These are phyloP conservation scores for Aspergillus proliferans DNA, from an alignment of 2,329 filamentous ascomycete species.

Conservation along the genomic window DNA sequence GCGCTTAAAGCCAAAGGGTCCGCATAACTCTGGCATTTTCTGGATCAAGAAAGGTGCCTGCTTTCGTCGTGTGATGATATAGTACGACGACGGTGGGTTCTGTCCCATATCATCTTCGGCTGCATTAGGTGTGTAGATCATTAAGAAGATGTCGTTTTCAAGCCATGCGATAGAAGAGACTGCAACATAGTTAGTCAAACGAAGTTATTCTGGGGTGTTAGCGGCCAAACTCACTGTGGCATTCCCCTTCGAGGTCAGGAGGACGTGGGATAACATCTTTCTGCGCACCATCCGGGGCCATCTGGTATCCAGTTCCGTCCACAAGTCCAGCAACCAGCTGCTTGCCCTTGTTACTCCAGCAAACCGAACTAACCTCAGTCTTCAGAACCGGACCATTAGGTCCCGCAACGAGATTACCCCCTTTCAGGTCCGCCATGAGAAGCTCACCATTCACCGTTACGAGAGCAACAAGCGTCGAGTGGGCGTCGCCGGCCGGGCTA, in stretches of 20 bases:
- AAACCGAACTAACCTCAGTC: slow-evolving; percentile 70
- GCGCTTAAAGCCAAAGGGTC: slow-evolving; percentile 61
- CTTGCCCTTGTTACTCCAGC: slow-evolving; percentile 91
- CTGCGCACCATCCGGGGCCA: slow-evolving; percentile 71
- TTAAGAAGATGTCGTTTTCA: slow-evolving; percentile 76
- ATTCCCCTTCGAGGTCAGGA: slow-evolving; percentile 56
- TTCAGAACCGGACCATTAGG: slow-evolving; percentile 62
- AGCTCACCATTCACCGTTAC: slow-evolving; percentile 76
- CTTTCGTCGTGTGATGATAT: slow-evolving; percentile 66
- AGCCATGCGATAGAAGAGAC: slow-evolving; percentile 83
- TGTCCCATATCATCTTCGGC: slow-evolving; percentile 48
- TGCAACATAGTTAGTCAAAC: slow-evolving; percentile 18
- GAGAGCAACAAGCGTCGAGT: slow-evolving; percentile 66
- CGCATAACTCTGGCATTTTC: slow-evolving; percentile 67
- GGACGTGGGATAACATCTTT: slow-evolving; percentile 77
- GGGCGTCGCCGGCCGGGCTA: slow-evolving; percentile 47
- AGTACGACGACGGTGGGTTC: slow-evolving; percentile 63
- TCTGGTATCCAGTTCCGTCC: slow-evolving; percentile 73
- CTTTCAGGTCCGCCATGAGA: slow-evolving; percentile 73
- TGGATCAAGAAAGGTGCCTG: slow-evolving; percentile 62
- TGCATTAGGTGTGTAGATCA: slow-evolving; percentile 63
- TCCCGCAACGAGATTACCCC: slow-evolving; percentile 53
- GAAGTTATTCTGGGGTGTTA: not conserved
- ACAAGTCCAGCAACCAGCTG: slow-evolving; percentile 81
- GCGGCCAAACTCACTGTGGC: slow-evolving; percentile 54